These are phyloP conservation scores for Licmophora abbreviata DNA, from an alignment of 108 stramenopile genomes.

Conservation along the genomic window DNA sequence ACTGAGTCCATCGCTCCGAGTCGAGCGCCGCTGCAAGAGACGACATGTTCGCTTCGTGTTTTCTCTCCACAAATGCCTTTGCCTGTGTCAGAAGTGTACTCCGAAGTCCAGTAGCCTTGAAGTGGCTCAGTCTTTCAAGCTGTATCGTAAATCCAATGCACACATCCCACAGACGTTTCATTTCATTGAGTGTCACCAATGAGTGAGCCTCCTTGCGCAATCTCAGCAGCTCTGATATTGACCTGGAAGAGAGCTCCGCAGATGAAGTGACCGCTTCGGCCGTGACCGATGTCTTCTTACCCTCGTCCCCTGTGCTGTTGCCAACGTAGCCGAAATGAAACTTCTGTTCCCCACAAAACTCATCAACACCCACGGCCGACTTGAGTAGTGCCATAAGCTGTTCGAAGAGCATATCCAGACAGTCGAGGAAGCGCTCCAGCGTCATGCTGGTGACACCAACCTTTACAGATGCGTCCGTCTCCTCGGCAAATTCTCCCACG, in stretches of 20 bases:
- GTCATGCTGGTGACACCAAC: constrained; percentile 71
- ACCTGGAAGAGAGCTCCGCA: constrained; percentile 70
- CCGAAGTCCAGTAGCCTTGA: constrained; percentile 79
- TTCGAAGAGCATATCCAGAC: constrained; percentile 82
- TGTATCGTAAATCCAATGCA: constrained; percentile 60
- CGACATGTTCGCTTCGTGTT: constrained; percentile 88
- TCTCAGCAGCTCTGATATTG: constrained; percentile 74
- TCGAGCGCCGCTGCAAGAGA: constrained; percentile 81
- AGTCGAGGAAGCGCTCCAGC: constrained; percentile 70
- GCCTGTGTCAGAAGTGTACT: constrained; percentile 85
- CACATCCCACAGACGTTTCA: constrained; percentile 83
- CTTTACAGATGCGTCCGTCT: constrained; percentile 11
- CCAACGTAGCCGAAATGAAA: constrained; percentile 23
- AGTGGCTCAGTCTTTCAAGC: constrained; percentile 61
- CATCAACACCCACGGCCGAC: constrained; percentile 51
- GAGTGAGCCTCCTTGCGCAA: constrained; percentile 82
- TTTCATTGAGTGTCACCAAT: constrained; percentile 63
- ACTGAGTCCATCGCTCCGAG: constrained; percentile 89
- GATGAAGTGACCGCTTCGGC: constrained; percentile 51
- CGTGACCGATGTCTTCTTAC: background rate
- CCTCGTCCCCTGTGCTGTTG: constrained; percentile 5
- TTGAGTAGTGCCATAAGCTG: constrained; percentile 59
- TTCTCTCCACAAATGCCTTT: constrained; percentile 86
- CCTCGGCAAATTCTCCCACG: constrained; percentile 76
- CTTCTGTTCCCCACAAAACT: constrained; percentile 46